Conservation (phyloP, 169 alveolate species). For the Plasmodium cynomolgi region DNA sequence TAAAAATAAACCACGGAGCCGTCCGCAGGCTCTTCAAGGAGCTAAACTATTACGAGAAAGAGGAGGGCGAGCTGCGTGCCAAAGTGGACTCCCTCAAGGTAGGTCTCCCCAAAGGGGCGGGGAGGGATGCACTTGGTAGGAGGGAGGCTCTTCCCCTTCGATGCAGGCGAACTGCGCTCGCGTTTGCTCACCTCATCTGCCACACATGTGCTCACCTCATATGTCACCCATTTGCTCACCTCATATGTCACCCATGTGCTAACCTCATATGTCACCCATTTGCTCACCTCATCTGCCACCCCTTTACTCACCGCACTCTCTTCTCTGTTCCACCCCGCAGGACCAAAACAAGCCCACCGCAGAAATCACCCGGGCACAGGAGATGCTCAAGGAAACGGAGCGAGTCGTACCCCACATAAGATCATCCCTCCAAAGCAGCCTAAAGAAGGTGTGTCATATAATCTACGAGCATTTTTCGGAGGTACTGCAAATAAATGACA, state of each 20-base stretch:
- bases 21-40: constrained; percentile 54
- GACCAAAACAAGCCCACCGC: not conserved
- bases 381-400: constrained; percentile 40
- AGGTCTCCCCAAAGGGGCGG: not conserved
- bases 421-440: constrained; percentile 10
- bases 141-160: too few relatives aligned
- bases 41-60: constrained; percentile 35
- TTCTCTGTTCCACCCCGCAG: not conserved
- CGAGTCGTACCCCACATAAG: constrained; percentile 51
- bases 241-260: too few relatives aligned
- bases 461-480: constrained; percentile 8
- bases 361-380: constrained; percentile 23
- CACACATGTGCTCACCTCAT: too few relatives aligned
- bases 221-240: too few relatives aligned
- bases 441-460: constrained; percentile 9
- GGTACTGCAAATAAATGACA: constrained; percentile 16
- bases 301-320: not conserved
- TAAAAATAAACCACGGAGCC: constrained; percentile 61
- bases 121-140: not conserved
- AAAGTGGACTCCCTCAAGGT: constrained; percentile 32
- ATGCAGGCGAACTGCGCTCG: too few relatives aligned
- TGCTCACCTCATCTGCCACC: not conserved
- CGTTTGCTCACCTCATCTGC: too few relatives aligned
- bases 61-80: constrained; percentile 14
- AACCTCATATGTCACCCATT: not conserved